Evolutionary conservation across 2,329 filamentous ascomycete genomes (phyloP), one percentile per base, ranked within the genome.

Genomic region (Cladobotryum mycophilum): DNA sequence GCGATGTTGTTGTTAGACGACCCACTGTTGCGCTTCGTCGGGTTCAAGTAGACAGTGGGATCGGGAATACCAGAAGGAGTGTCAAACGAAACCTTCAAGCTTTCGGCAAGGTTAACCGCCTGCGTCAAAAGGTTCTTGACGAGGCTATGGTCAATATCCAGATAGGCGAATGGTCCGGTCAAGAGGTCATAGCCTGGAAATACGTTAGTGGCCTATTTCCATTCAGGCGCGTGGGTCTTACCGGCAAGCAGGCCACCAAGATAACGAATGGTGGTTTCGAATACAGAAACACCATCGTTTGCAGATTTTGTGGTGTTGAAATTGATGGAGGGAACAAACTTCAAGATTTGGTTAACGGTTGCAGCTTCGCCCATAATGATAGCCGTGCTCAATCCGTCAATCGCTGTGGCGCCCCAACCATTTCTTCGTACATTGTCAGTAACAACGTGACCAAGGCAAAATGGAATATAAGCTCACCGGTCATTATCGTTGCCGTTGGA

Each of bases 221-320:
- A 34, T 4, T 30, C 30, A 14, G 1, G 25, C 4, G 14, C 14
- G 6, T 7, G 36, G 22, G n/a, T 45, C 59, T 17, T 57, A 79
- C 84, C 88, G 2, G 89, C 87, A 8, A 96, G 64, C 60, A 96
- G 75, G 14, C 89, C 90, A 9, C 81, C 90, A 1, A 96, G 71
- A 61, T 95, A 95, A 25, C 90, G 84, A 61, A 96, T 95, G 0
- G 88, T 96, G 0, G 89, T 95, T 69, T 96, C 90, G 61, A 96
- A 96, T 7, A 96, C 69, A 36, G 86, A 92, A 45, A 95, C 82
- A 9, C 74, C 68, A 1, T 74, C 67, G 2, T 73, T 61, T 3
- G 46, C 48, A 45, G 55, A 51, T 4, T 56, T 52, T 1, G 85
- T 87, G 11, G 74, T 71, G 40, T 77, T 77, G 62, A 88, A 95